A percentile compares a stretch with the other conserved stretches of the same genome.
Evolutionary conservation across 2,329 filamentous ascomycete species (phyloP).

Genomic region (Thielaviopsis musarum): DNA sequence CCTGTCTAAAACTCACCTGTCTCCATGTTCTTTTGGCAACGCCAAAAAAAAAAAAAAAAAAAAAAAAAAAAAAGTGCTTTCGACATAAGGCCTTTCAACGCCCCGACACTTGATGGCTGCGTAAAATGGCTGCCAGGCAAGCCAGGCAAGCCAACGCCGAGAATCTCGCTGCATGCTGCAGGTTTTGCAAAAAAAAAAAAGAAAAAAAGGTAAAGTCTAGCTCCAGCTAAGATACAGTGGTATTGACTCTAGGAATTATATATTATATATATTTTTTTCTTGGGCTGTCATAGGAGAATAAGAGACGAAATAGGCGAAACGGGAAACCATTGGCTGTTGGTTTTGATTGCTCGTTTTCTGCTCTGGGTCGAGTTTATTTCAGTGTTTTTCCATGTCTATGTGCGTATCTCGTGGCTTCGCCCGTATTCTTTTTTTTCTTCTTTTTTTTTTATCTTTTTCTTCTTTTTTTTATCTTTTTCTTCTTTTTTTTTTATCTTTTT

Average conservation of each 20-base stretch:
- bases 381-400: neutral
- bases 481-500: no score
- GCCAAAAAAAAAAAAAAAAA: no score
- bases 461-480: no score
- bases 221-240: neutral
- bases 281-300: neutral
- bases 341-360: neutral
- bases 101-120: no score
- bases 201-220: neutral
- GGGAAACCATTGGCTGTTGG: neutral
- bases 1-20: no score
- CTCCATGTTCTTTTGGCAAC: no score
- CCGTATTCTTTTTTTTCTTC: no score
- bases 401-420: neutral
- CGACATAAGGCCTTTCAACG: no score
- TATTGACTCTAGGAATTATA: neutral
- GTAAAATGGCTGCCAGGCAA: no score
- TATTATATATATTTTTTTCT: neutral
- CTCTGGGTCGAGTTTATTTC: neutral
- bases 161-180: no score
- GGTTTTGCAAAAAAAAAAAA: neutral
- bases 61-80: neutral
- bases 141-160: no score
- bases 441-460: no score
- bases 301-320: neutral